Evolutionary conservation across 805 yeast genomes (phyloP).

Genomic region (Kregervanrija pseudodelftensis): DNA sequence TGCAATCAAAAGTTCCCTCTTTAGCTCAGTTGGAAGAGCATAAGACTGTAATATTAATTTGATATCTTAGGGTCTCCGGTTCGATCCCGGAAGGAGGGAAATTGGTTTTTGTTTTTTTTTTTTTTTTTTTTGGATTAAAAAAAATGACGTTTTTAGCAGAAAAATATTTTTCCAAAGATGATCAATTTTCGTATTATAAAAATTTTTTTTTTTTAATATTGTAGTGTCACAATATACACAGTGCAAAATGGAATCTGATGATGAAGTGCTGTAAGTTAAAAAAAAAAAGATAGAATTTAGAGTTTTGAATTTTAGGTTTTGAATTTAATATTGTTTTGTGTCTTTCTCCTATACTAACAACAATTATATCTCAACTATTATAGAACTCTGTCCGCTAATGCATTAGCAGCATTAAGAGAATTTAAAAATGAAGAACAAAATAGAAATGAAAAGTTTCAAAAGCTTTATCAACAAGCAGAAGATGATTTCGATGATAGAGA

Average conservation of each 20-base stretch:
- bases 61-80: constrained; percentile 17
- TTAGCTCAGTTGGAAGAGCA: constrained; percentile 20
- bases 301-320: not conserved
- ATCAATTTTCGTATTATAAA: too few relatives aligned
- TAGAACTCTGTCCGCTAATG: constrained; percentile 38
- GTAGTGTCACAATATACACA: too few relatives aligned
- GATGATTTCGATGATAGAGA: constrained; percentile 36
- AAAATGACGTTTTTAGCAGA: too few relatives aligned
- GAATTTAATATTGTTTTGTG: not conserved
- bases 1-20: constrained; percentile 7
- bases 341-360: constrained; percentile 2
- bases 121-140: not conserved
- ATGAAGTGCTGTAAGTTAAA: constrained; percentile 8
- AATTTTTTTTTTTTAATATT: too few relatives aligned
- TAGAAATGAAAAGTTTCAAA: constrained; percentile 48
- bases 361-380: not conserved
- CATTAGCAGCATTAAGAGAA: constrained; percentile 53
- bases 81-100: constrained; percentile 16
- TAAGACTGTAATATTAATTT: constrained; percentile 13
- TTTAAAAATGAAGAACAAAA: constrained; percentile 59
- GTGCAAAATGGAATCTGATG: constrained; percentile 7
- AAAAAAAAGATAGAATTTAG: not conserved
- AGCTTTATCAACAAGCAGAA: constrained; percentile 51
- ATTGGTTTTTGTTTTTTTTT: not conserved
- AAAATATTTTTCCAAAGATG: too few relatives aligned